phyloP scores from a whole-genome alignment of 148 eudicot genomes.

The Fagopyrum homotropicum region DNA sequence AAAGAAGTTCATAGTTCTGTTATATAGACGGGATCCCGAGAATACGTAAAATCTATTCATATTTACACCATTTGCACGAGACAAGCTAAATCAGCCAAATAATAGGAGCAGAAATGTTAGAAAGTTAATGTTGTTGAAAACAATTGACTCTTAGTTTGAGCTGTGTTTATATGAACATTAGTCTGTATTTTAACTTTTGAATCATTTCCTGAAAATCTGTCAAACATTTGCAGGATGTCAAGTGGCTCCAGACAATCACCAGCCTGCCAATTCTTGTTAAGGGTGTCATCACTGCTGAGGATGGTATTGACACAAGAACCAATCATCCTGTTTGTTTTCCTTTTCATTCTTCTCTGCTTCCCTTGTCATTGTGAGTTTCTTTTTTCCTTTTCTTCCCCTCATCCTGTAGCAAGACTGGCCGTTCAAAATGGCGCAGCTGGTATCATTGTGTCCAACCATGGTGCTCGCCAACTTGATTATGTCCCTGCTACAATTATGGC shows the following conservation, averaged over 20 bases:
- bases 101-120: too few species aligned
- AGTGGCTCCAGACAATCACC: conserved; percentile 94
- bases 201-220: not conserved
- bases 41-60: not conserved
- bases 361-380: not conserved
- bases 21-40: not conserved
- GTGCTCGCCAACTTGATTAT: conserved; percentile 81
- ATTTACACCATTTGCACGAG: not conserved
- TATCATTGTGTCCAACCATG: conserved; percentile 79
- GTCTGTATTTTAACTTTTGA: not conserved
- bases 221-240: conserved; percentile 50
- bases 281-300: conserved; percentile 94
- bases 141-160: too few species aligned
- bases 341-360: not conserved
- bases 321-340: not conserved
- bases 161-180: not conserved
- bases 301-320: conserved; percentile 38
- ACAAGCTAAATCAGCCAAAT: too few species aligned
- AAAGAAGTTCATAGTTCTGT: not conserved
- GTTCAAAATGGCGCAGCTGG: conserved; percentile 69
- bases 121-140: too few species aligned
- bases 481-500: conserved; percentile 73
- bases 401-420: conserved; percentile 43
- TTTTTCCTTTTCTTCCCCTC: not conserved
- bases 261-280: conserved; percentile 76